Percentiles rank a stretch among this genome's conserved stretches.
phyloP scores from a whole-genome alignment of 2,329 filamentous ascomycete species.

The Alternaria viburni region DNA sequence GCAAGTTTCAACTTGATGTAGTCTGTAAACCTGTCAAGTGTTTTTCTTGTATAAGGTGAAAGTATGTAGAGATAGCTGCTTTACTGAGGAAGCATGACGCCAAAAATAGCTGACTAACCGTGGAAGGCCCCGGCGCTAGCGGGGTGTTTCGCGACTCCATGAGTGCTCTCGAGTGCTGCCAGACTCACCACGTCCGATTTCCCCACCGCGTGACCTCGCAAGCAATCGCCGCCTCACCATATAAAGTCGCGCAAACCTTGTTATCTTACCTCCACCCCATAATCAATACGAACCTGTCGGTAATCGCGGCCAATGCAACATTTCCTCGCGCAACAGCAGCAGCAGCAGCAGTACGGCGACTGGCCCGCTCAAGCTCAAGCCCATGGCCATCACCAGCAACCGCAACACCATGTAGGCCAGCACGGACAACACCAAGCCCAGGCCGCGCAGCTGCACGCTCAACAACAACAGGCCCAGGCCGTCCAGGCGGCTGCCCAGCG shows the following conservation, averaged over 20 bases:
- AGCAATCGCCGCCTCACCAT: slow-evolving; percentile 12
- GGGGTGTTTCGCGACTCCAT: slow-evolving; percentile 33
- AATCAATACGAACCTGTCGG: slow-evolving; percentile 15
- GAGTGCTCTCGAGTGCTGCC: slow-evolving; percentile 28
- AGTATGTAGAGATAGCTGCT: background rate
- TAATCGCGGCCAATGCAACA: slow-evolving; percentile 58
- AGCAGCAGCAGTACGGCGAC: slow-evolving; percentile 66
- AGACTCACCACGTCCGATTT: slow-evolving; percentile 22
- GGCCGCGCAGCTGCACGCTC: slow-evolving; percentile 56
- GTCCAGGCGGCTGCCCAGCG: slow-evolving; percentile 56
- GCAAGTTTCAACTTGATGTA: no score
- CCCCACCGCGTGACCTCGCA: slow-evolving; percentile 14
- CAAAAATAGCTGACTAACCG: background rate
- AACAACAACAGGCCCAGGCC: slow-evolving; percentile 49
- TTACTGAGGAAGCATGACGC: background rate
- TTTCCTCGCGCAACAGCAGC: slow-evolving; percentile 69
- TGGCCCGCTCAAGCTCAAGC: slow-evolving; percentile 44
- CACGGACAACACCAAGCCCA: slow-evolving; percentile 49
- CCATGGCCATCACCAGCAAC: slow-evolving; percentile 54
- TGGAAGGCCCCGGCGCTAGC: slow-evolving; percentile 13
- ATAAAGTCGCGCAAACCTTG: slow-evolving; percentile 3
- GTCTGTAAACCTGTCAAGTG: no score
- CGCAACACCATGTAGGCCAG: slow-evolving; percentile 49
- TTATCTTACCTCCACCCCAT: slow-evolving; percentile 7
- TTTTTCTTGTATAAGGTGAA: background rate